phyloP scores from a whole-genome alignment of 2,329 filamentous ascomycete species.

The Fusarium clavum region DNA sequence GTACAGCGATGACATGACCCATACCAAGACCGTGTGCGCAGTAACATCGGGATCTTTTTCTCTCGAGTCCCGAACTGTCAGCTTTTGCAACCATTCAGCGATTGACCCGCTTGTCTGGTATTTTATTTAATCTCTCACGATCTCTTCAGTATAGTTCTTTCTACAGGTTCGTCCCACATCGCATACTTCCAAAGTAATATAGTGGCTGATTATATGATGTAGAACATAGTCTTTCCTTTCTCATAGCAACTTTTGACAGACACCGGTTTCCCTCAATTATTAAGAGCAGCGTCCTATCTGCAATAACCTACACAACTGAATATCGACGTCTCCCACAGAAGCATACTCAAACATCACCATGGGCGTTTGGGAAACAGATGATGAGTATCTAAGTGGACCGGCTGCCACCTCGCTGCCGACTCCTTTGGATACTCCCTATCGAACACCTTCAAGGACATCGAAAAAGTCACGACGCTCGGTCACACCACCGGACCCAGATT shows the following conservation, averaged over 20 bases:
- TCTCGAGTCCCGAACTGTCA: slow-evolving; percentile 6
- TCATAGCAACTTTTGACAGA: not conserved
- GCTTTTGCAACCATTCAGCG: not conserved
- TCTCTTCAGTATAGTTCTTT: not conserved
- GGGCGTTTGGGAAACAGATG: slow-evolving; percentile 71
- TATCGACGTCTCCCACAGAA: not conserved
- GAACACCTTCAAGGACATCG: slow-evolving; percentile 74
- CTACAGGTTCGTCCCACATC: not conserved
- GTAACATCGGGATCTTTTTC: slow-evolving; percentile 12
- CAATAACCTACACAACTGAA: not conserved
- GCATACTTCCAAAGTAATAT: not conserved
- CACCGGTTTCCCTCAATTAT: not conserved
- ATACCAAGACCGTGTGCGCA: slow-evolving; percentile 11
- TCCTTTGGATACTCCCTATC: slow-evolving; percentile 77
- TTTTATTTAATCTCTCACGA: not conserved
- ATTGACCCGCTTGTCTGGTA: not conserved
- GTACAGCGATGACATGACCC: slow-evolving; percentile 18
- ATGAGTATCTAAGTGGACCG: slow-evolving; percentile 66
- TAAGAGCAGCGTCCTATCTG: not conserved
- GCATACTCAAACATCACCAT: slow-evolving; percentile 52
- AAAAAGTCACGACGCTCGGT: slow-evolving; percentile 73
- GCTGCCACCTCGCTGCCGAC: slow-evolving; percentile 73
- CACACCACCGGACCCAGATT: slow-evolving; percentile 69
- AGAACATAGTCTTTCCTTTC: not conserved
- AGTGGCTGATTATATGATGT: not conserved